Evolutionary conservation across 2,329 filamentous ascomycete genomes (phyloP), one percentile per base, ranked within the genome.

Genomic region (Diaporthe longicolla): DNA sequence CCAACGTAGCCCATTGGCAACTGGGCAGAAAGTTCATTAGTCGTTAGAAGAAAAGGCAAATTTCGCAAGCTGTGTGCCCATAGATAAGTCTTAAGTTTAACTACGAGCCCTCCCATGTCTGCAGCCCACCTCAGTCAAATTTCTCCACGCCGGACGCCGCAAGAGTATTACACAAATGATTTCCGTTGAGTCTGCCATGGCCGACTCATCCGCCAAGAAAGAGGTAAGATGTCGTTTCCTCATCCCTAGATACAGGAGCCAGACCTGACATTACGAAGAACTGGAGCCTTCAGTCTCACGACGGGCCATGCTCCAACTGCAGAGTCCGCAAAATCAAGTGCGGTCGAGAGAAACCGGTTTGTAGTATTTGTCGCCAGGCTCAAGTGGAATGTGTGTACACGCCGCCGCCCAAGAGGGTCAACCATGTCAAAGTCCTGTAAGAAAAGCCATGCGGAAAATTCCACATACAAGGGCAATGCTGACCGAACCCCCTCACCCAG

Each of bases 251-350:
- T 40, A 63, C 59, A 45, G 37, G 13, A 26, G 58, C 15, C 40
- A 45, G 29, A n/a, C 29, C 59, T 63, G 40, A 63, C 59, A 10
- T 32, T 21, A 24, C 24, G 21, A 45, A 63, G 59, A 63, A 29
- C 40, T 63, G 59, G 59, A 48, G 59, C 59, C 40, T 63, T 15
- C 59, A 63, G 40, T 63, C 59, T 40, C 59, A 63, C 40, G 59
- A 63, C 24, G 59, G 59, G 40, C 59, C 59, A 63, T 63, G 59
- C 19, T 63, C 59, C 40, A 63, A 63, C 40, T 63, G 59, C 35
- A 45, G 59, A 48, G 59, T 63, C 7, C 59, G 59, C 26, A 63
- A 63, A 26, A 63, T 63, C 24, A 63, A 63, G 9, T 63, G 59
- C 19, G 59, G 59, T 40, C 59, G 59, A 48, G 59, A 63, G 59